These are phyloP conservation scores for Boletus edulis DNA, from an alignment of 768 basidiomycete genomes.

Conservation along the genomic window DNA sequence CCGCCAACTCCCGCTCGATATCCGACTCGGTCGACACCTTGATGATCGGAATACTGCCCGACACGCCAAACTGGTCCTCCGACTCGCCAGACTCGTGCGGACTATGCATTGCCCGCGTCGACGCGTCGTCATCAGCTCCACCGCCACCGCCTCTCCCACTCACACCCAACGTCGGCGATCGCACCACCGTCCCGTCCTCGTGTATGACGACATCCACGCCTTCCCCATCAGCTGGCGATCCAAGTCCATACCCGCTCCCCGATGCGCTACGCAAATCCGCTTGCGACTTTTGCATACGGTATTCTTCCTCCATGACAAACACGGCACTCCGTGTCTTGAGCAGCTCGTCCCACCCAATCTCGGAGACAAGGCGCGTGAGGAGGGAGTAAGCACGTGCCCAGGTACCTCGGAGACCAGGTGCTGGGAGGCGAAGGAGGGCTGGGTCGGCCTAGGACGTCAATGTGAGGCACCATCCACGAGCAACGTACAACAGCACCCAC, in stretches of 20 bases:
- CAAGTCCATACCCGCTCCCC: constrained; percentile 4
- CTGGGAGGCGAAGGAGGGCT: constrained; percentile 90
- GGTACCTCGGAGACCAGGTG: constrained; percentile 91
- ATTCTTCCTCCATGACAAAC: constrained; percentile 99
- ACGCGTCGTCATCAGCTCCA: constrained; percentile 62
- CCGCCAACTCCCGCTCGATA: constrained; percentile 41
- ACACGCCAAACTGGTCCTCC: constrained; percentile 4
- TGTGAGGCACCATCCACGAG: background rate
- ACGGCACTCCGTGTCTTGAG: constrained; percentile 91
- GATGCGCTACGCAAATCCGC: constrained; percentile 53
- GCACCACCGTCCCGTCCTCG: constrained; percentile 57
- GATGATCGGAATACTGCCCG: constrained; percentile 59
- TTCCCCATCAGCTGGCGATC: background rate
- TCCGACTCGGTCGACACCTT: constrained; percentile 73
- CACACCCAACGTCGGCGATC: constrained; percentile 2
- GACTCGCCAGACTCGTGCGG: too few species aligned
- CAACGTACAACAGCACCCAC: constrained; percentile 31
- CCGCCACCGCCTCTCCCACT: background rate
- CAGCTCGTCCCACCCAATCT: constrained; percentile 99
- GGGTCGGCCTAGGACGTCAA: constrained; percentile 70
- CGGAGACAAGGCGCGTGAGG: constrained; percentile 85
- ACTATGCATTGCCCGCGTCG: constrained; percentile 46
- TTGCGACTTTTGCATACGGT: constrained; percentile 92
- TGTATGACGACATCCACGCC: constrained; percentile 47
- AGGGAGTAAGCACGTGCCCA: constrained; percentile 94